Evolutionary conservation across 2,329 filamentous ascomycete genomes (phyloP).

Genomic region (Cryphonectria carpinicola): DNA sequence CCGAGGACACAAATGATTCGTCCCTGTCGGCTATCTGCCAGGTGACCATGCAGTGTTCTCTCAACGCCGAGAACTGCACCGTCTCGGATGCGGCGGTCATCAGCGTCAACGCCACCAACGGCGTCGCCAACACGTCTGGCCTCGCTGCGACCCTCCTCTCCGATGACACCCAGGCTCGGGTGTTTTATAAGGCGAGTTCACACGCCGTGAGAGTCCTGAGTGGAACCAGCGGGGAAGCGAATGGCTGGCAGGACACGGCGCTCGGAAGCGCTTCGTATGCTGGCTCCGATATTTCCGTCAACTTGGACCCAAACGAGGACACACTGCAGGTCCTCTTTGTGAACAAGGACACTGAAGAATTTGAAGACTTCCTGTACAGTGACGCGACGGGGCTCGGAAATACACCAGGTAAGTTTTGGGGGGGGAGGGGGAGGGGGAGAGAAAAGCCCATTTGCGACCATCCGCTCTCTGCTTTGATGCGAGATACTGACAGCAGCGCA

Average conservation of each 20-base stretch:
- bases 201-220: background rate
- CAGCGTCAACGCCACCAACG: background rate
- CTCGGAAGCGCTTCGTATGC: background rate
- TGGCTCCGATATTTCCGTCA: background rate
- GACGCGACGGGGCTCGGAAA: background rate
- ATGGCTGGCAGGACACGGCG: too few relatives aligned
- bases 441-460: background rate
- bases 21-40: conserved; percentile 1
- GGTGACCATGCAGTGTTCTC: conserved; percentile 6
- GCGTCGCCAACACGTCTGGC: background rate
- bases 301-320: background rate
- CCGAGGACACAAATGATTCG: background rate
- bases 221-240: background rate
- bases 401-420: background rate
- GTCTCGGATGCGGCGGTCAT: background rate
- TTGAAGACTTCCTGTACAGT: background rate
- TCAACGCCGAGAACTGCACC: background rate
- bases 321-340: background rate
- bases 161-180: background rate
- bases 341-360: background rate
- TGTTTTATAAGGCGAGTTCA: conserved; percentile 1
- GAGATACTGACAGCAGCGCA: background rate
- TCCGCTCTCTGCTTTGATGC: background rate
- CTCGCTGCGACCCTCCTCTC: conserved; percentile 9
- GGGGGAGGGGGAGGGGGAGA: too few relatives aligned